Evolutionary conservation across 2,329 filamentous ascomycete species (phyloP), one percentile per base, ranked within the genome.

Genomic region (Ascomycota sp.): DNA sequence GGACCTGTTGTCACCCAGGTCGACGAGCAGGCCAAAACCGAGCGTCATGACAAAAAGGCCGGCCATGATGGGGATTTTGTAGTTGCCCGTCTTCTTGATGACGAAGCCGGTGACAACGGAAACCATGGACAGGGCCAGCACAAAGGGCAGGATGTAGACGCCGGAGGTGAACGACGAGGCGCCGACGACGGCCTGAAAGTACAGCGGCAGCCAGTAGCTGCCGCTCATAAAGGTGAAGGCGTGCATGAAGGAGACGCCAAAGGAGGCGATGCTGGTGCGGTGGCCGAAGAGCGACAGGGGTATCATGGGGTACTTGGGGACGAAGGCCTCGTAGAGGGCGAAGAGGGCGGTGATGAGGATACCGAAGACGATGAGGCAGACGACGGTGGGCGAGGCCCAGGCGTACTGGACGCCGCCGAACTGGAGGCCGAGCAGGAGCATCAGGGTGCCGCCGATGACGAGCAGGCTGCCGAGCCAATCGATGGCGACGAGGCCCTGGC

Each of bases 381-480:
- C 63, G 21, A 85, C 76, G 1, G 68, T 74, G 2, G 76, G 61
- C 0, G 77, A 85, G 30, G 55, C 52, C 82, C 82, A 92, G 1
- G 83, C 75, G 37, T 68, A 69, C 15, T 62, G 61, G 30, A 82
- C 66, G 29, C 81, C 83, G 32, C 83, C 85, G 36, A 86, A 81
- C 44, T 91, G 76, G 8, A 93, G 66, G 1, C 82, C 85, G 25
- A 93, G 69, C 4, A 93, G 67, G 38, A 92, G 61, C 79, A 92
- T 86, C 13, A 91, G 59, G 0, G 79, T 85, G 13, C 75, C 80
- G 25, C 76, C 77, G 17, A 85, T 65, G 45, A 91, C 69, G 20
- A 64, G 51, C 4, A 63, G 10, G 33, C 57, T 64, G 23, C 65
- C 65, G 0, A 56, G 36, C 66, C 66, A 72, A 48, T 72, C 67